A percentile compares a stretch with the other conserved stretches of the same genome.
Conservation (phyloP, 1,284 basidiomycete species). For the Pyrrhoderma lamaoense region DNA sequence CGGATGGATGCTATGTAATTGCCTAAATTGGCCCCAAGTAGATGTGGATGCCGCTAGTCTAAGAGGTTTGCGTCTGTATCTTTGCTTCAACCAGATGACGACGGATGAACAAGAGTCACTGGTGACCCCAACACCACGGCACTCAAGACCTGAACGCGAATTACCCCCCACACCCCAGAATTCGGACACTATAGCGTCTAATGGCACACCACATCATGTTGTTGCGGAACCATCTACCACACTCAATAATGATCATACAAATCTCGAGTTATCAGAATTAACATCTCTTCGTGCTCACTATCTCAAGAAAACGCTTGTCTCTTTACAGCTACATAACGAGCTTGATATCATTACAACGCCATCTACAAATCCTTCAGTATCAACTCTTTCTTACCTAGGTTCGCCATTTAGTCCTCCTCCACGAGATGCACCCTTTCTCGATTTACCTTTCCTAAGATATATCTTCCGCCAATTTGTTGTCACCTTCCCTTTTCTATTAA, state of each 20-base stretch:
- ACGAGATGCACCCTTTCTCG: constrained; percentile 48
- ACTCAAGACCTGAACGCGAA: constrained; percentile 7
- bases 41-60: too few relatives aligned
- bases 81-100: constrained; percentile 1
- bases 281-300: constrained; percentile 89
- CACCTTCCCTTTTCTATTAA: constrained; percentile 87
- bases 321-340: constrained; percentile 77
- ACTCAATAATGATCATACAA: too few relatives aligned
- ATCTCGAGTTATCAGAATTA: constrained; percentile 29
- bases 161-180: constrained; percentile 10
- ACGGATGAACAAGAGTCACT: neutral
- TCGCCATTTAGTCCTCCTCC: constrained; percentile 75
- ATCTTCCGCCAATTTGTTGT: constrained; percentile 87
- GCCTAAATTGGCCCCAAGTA: too few relatives aligned
- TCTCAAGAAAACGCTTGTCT: constrained; percentile 90
- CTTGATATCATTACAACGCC: constrained; percentile 57
- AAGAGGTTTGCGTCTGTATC: too few relatives aligned
- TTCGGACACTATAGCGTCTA: constrained; percentile 4
- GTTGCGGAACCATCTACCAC: neutral
- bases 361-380: constrained; percentile 46
- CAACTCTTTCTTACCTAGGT: constrained; percentile 80
- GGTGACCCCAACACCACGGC: neutral
- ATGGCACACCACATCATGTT: neutral
- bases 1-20: too few relatives aligned
- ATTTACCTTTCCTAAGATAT: constrained; percentile 83